Evolutionary conservation across 2,329 filamentous ascomycete genomes (phyloP), one percentile per base, ranked within the genome.

Genomic region (Fusarium ramigenum): DNA sequence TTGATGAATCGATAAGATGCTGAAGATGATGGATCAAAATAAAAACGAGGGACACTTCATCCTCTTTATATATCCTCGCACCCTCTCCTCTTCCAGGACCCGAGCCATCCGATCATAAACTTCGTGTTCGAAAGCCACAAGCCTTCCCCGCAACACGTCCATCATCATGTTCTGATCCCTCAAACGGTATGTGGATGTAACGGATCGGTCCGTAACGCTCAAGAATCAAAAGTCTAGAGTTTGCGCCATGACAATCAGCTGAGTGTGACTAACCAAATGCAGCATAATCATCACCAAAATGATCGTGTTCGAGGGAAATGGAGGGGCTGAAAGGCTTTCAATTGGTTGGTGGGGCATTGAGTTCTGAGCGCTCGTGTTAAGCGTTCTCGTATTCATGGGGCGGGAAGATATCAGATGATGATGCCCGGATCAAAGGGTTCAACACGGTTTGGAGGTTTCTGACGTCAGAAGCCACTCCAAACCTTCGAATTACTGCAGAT

Each of bases 121-220:
- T 36, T 60, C 47, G 58, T 60, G n/a, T 60, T 32, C 21, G 34
- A 28, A 60, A 28, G 47, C 58, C 58, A 56, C 36, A 36, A 60
- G 37, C 47, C 19, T 36, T 36, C 58, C 30, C 47, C 47, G 30
- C 58, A 60, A 4, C 19, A 34, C 18, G 30, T 10, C 7, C 19
- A 21, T 8, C 14, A 5, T 16, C n/a, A n/a, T 39, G n/a, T 53
- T 53, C 46, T 40, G 28, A 53, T 53, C 8, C 19, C 34, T 34
- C 36, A 21, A 43, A 23, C 37, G 37, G 23, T 9, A n/a, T 36
- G 19, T 54, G n/a, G n/a, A 42, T 60, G 58, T 43, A 18, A 32
- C 30, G 58, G 58, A 60, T 40, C 58, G 58, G 36, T 56, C 58
- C 58, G 58, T n/a, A 42, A 54, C 46, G 28, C 18, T 54, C 14